A percentile compares a stretch with the other conserved stretches of the same genome.
Evolutionary conservation across 306 rosid species (phyloP).

Genomic region (Pachyrhizus erosus): DNA sequence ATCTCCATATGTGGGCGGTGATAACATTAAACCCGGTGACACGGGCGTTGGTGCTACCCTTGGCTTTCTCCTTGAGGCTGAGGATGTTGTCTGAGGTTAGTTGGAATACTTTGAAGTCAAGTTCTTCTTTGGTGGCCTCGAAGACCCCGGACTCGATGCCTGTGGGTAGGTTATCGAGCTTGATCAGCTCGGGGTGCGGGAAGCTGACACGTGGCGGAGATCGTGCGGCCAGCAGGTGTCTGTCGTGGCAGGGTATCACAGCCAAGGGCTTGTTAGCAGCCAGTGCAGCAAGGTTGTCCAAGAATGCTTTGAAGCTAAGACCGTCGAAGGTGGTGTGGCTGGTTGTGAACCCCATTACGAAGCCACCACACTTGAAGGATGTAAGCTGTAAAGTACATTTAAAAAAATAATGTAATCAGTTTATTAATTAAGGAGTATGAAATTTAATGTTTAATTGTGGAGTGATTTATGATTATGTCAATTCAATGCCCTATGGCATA

Average conservation of each 20-base stretch:
- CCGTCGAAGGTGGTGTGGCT: constrained; percentile 72
- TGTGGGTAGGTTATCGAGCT: constrained; percentile 29
- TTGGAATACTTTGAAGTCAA: constrained; percentile 57
- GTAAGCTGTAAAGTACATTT: constrained; percentile 53
- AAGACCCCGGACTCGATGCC: constrained; percentile 49
- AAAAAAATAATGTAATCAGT: not conserved
- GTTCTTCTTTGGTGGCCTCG: constrained; percentile 57
- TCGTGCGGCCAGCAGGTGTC: constrained; percentile 72
- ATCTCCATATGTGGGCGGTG: constrained; percentile 71
- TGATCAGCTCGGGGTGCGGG: constrained; percentile 69
- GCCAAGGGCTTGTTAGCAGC: constrained; percentile 60
- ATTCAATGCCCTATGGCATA: not conserved
- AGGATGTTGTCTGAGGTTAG: constrained; percentile 47
- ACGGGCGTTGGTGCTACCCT: not conserved
- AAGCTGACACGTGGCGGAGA: constrained; percentile 73
- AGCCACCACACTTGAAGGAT: constrained; percentile 77
- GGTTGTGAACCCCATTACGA: constrained; percentile 63
- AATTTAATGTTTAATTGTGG: not conserved
- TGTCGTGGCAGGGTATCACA: constrained; percentile 58
- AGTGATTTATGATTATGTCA: not conserved
- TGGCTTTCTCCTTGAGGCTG: constrained; percentile 62
- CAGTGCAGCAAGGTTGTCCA: constrained; percentile 70
- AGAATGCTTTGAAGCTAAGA: constrained; percentile 63
- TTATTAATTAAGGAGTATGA: not conserved
- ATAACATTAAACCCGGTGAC: constrained; percentile 62